These are phyloP conservation scores for Boeremia exigua DNA, from an alignment of 2,329 filamentous ascomycete species.

Conservation along the genomic window DNA sequence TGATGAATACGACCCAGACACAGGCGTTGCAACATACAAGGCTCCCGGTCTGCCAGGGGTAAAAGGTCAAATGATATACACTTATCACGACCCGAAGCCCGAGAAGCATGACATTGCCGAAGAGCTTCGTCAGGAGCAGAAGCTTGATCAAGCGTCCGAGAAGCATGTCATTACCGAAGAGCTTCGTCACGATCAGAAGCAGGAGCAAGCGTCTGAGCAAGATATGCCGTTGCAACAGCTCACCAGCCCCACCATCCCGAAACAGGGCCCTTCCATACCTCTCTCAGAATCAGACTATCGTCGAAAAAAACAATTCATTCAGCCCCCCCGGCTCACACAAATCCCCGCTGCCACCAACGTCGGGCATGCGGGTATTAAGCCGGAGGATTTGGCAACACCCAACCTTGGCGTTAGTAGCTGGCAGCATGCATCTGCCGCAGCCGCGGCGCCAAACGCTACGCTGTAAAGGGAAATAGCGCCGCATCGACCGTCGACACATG, in stretches of 20 bases:
- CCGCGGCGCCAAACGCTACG: not conserved
- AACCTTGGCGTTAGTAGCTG: not conserved
- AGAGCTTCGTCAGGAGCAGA: not conserved
- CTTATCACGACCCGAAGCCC: conserved; percentile 62
- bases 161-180: not conserved
- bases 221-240: conserved; percentile 2
- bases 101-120: not conserved
- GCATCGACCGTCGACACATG: not conserved
- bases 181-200: not conserved
- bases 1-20: conserved; percentile 63
- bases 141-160: conserved; percentile 11
- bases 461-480: not conserved
- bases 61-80: conserved; percentile 53
- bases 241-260: not conserved
- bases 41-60: conserved; percentile 61
- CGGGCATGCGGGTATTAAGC: not conserved
- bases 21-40: conserved; percentile 61
- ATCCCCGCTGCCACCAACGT: not conserved
- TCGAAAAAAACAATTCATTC: not conserved
- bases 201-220: conserved; percentile 8
- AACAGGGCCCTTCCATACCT: not conserved
- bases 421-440: conserved; percentile 3
- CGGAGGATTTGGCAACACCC: not conserved
- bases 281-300: not conserved
- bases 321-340: not conserved